These are phyloP conservation scores for Bryum argenteum DNA, from an alignment of 225 moss, liverwort and hornwort species.

Conservation along the genomic window DNA sequence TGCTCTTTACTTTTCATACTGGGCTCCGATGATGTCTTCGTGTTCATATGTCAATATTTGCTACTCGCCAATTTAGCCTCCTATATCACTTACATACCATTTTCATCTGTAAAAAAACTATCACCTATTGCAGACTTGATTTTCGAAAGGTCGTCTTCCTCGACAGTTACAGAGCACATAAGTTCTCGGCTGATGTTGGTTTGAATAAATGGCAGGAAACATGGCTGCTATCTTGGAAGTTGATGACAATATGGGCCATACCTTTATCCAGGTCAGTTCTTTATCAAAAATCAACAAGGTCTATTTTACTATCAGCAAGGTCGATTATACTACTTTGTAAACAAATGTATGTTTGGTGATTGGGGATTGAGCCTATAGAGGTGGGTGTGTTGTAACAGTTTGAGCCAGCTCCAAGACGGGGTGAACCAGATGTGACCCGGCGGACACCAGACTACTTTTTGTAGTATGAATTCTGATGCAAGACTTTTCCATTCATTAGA, in stretches of 20 bases:
- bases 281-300: neutral
- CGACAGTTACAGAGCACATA: neutral
- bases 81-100: neutral
- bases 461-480: constrained; percentile 9
- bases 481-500: neutral
- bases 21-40: neutral
- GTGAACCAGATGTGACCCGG: constrained; percentile 47
- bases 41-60: neutral
- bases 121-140: neutral
- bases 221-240: constrained; percentile 72
- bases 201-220: constrained; percentile 35
- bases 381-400: constrained; percentile 29
- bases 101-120: neutral
- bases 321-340: neutral
- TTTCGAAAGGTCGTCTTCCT: neutral
- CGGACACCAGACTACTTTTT: constrained; percentile 53
- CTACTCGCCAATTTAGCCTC: neutral
- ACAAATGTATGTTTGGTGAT: neutral
- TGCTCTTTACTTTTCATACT: neutral
- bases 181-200: neutral
- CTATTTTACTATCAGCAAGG: neutral
- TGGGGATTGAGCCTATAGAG: neutral
- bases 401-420: constrained; percentile 54
- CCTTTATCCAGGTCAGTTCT: constrained; percentile 57
- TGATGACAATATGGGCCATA: constrained; percentile 63